These are phyloP conservation scores for Planoprotostelium fungivorum DNA, from an alignment of 78 protist species.

Conservation along the genomic window DNA sequence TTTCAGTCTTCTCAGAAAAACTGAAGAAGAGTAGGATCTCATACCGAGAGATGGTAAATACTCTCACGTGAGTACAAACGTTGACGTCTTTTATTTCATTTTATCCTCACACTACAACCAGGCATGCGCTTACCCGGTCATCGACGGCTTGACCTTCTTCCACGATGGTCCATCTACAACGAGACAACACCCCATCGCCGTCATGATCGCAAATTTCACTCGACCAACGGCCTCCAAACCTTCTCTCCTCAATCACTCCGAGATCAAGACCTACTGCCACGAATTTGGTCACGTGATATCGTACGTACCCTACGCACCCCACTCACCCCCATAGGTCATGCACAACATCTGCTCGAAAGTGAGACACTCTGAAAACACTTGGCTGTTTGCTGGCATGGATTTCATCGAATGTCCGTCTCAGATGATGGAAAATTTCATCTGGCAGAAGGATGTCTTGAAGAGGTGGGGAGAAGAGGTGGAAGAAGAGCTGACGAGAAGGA, in stretches of 20 bases:
- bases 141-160: background rate
- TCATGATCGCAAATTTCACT: conserved; percentile 36
- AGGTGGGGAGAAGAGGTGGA: background rate
- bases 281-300: conserved; percentile 62
- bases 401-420: conserved; percentile 75
- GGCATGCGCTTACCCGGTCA: background rate
- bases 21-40: conserved; percentile 26
- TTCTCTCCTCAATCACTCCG: conserved; percentile 49
- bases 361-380: conserved; percentile 24
- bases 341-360: conserved; percentile 26
- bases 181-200: conserved; percentile 20
- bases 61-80: conserved; percentile 36
- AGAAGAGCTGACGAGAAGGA: background rate
- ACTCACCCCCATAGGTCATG: conserved; percentile 4
- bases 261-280: conserved; percentile 69
- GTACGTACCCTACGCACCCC: background rate
- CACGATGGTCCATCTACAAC: background rate
- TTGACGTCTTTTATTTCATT: conserved; percentile 6
- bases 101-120: conserved; percentile 3
- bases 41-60: conserved; percentile 72
- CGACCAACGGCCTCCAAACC: conserved; percentile 43
- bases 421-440: conserved; percentile 65
- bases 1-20: background rate
- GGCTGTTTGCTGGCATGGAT: conserved; percentile 56
- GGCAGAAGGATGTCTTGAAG: conserved; percentile 54